These are phyloP conservation scores for Colletotrichum shisoi DNA, from an alignment of 2,329 filamentous ascomycete genomes.

Conservation along the genomic window DNA sequence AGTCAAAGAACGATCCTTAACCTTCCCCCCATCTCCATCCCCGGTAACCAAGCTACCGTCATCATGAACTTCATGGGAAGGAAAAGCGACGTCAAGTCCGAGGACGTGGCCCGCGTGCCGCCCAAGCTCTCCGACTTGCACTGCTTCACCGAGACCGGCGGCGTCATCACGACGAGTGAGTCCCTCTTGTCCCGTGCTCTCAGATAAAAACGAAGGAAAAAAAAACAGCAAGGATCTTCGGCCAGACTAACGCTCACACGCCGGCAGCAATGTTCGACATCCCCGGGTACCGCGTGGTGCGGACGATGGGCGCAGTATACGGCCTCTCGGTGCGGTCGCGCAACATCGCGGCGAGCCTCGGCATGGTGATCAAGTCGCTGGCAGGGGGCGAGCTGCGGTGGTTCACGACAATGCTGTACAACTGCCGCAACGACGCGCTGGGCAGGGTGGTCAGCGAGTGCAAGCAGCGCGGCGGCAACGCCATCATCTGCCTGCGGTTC, in stretches of 20 bases:
- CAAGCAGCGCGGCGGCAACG: conserved; percentile 66
- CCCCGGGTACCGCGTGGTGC: conserved; percentile 66
- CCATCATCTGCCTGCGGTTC: conserved; percentile 66
- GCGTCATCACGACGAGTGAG: conserved; percentile 65
- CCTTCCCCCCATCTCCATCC: no score
- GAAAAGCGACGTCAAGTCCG: conserved; percentile 36
- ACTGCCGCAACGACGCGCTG: conserved; percentile 66
- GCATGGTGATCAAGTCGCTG: conserved; percentile 64
- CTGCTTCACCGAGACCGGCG: conserved; percentile 69
- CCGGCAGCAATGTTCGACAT: conserved; percentile 65
- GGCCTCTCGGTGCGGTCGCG: conserved; percentile 65
- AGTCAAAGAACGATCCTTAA: background rate
- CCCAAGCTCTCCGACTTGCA: conserved; percentile 58
- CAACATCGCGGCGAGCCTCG: conserved; percentile 65
- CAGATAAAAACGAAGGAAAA: no score
- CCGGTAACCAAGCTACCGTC: background rate
- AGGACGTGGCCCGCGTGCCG: conserved; percentile 50
- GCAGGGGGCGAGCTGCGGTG: conserved; percentile 67
- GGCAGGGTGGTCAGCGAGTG: conserved; percentile 64
- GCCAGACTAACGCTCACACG: background rate
- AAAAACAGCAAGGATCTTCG: background rate
- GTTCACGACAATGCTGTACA: conserved; percentile 68
- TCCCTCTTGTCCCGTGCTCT: background rate
- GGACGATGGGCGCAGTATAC: conserved; percentile 66
- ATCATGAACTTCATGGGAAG: conserved; percentile 30